Evolutionary conservation across 768 basidiomycete genomes (phyloP).

Genomic region (Calocera viscosa): DNA sequence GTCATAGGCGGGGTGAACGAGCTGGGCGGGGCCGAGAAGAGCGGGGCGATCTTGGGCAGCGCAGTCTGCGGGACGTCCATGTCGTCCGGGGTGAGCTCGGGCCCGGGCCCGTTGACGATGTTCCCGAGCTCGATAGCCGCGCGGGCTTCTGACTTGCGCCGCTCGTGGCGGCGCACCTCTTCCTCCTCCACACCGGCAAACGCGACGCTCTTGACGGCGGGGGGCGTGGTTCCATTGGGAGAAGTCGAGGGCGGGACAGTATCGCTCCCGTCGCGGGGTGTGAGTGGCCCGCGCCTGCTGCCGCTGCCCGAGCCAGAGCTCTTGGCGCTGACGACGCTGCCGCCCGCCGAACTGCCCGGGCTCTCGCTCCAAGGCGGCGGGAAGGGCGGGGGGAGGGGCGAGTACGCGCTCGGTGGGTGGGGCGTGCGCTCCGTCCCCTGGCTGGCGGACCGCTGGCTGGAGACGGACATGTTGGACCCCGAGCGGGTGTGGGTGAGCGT

Average conservation of each 20-base stretch:
- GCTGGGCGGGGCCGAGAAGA: neutral
- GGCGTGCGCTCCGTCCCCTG: neutral
- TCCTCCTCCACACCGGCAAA: slow-evolving; percentile 1
- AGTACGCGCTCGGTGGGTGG: slow-evolving; percentile 4
- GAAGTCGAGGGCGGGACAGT: neutral
- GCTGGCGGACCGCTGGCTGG: neutral
- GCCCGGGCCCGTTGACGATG: slow-evolving; percentile 3
- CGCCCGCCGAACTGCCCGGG: neutral
- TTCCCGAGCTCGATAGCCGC: neutral
- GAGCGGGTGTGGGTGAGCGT: neutral
- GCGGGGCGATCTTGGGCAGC: neutral
- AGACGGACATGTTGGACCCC: neutral
- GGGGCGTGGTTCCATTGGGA: neutral
- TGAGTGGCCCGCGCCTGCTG: neutral
- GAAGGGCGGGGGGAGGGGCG: slow-evolving; percentile 7
- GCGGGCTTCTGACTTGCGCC: neutral
- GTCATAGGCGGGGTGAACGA: slow-evolving; percentile 1
- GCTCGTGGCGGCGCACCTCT: neutral
- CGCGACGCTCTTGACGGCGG: slow-evolving; percentile 6
- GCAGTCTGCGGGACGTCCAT: neutral
- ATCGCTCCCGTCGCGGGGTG: slow-evolving; percentile 2
- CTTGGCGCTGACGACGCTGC: neutral
- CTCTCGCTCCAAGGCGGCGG: slow-evolving; percentile 3
- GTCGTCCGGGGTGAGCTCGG: neutral
- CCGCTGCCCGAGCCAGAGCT: neutral